Conservation (phyloP, 73 alveolate species). For the Tetrahymena malaccensis region DNA sequence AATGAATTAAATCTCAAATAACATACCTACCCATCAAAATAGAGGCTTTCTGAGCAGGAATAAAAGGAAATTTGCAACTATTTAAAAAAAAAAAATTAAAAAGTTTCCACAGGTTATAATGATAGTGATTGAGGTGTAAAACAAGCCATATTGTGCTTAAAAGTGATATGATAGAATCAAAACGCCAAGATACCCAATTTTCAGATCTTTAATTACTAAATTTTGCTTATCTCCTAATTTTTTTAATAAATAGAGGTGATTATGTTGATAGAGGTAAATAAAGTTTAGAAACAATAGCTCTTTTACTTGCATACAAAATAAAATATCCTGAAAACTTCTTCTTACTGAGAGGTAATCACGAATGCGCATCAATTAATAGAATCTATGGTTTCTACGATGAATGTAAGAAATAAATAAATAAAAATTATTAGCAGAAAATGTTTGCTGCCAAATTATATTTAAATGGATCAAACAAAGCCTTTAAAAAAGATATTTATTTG, state of each 20-base stretch:
- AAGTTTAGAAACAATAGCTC: conserved; percentile 59
- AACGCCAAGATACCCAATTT: not conserved
- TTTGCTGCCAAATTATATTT: not conserved
- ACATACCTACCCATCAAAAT: not conserved
- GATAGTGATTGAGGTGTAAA: not conserved
- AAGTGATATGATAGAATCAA: not conserved
- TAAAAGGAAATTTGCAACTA: not conserved
- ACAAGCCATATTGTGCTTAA: not conserved
- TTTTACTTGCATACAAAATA: conserved; percentile 65
- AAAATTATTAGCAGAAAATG: not conserved
- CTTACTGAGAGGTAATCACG: conserved; percentile 81
- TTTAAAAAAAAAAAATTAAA: too few species aligned
- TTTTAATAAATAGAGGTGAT: conserved; percentile 47
- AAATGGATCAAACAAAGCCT: not conserved
- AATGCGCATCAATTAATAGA: conserved; percentile 74
- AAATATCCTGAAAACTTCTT: conserved; percentile 74
- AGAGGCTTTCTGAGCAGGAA: not conserved
- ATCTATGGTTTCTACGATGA: conserved; percentile 85
- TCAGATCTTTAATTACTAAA: not conserved
- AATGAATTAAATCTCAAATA: not conserved
- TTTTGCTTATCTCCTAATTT: not conserved
- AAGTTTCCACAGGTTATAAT: too few species aligned
- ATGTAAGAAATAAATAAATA: conserved; percentile 5
- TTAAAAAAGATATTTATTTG: not conserved
- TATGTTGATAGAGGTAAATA: conserved; percentile 71